Base-by-base conservation (phyloP, 768 basidiomycete species). In the Rhodosporidiobolus sp. region DNA sequence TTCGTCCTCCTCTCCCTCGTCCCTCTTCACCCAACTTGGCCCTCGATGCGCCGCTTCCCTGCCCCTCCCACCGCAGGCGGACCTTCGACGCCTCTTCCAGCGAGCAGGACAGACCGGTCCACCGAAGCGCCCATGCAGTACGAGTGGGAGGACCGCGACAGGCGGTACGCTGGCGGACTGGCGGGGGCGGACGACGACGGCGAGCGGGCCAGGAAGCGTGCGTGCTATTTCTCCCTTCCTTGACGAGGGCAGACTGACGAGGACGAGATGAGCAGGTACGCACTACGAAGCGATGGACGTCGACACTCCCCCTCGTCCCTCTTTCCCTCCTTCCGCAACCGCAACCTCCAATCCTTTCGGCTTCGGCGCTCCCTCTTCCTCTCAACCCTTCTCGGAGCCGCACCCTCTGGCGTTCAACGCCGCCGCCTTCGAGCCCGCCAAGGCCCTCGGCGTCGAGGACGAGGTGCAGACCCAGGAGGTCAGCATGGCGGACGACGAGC, bases 81-180 rank as follows among this genome's bases (percentile, higher is more conserved):
- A 26, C 54, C 70, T 4, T 35, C 70, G 6, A 50, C 70, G 3
- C n/a, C 65, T 8, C 4, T 30, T 0, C 12, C 38, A 9, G 24
- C 46, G 65, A 85, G 88, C n/a, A n/a, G n/a, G n/a, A n/a, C n/a
- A n/a, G n/a, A n/a, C n/a, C n/a, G n/a, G 77, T 89, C 88, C 20
- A 90, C 83, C 60, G 91, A 92, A 79, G 89, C 88, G 6, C 91
- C 91, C 8, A 93, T 93, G 91, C 91, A 93, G 81, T 93, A 88
- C 81, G 87, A 92, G 86, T 24, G 85, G 80, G 72, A 83, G 79
- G 28, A 64, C 74, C 70, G 28, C 32, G 74, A 4, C 50, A 63
- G 52, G 20, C 65, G 59, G 5, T 74, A 70, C 32, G 48, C 34
- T 2, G 22, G 59, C 4, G 48, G n/a, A 7, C 48, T 12, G 14